A percentile compares a stretch with the other conserved stretches of the same genome.
phyloP scores from a whole-genome alignment of 2,329 filamentous ascomycete species.

The Arthrobotrys iridis region DNA sequence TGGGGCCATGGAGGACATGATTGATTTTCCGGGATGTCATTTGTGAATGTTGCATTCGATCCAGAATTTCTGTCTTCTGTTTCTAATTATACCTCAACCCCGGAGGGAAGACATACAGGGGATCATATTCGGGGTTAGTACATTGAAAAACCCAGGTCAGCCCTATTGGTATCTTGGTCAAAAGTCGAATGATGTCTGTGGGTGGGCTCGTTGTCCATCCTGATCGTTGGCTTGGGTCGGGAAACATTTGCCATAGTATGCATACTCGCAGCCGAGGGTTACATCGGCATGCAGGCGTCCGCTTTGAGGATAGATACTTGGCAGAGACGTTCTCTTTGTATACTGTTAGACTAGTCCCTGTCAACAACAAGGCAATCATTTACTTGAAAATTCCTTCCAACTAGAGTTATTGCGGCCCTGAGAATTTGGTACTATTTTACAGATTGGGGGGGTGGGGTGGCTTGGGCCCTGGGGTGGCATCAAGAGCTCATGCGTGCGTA shows the following conservation, averaged over 20 bases:
- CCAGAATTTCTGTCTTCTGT: slow-evolving; percentile 5
- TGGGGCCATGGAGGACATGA: neutral
- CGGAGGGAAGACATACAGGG: neutral
- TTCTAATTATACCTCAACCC: slow-evolving; percentile 30
- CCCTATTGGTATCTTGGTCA: slow-evolving; percentile 22
- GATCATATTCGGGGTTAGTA: neutral
- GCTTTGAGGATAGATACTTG: slow-evolving; percentile 11
- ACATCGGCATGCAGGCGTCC: slow-evolving; percentile 28
- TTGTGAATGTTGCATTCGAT: slow-evolving; percentile 33
- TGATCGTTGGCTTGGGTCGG: neutral
- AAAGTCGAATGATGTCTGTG: neutral
- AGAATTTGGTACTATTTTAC: neutral
- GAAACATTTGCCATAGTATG: slow-evolving; percentile 23
- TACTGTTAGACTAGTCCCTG: neutral
- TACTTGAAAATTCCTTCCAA: neutral
- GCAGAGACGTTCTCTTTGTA: neutral
- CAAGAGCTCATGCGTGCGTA: slow-evolving; percentile 3
- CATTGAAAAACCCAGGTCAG: neutral
- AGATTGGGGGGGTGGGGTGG: neutral
- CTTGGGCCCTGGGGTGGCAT: neutral
- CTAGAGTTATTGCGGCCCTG: neutral
- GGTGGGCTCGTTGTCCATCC: slow-evolving; percentile 2
- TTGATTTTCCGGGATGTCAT: neutral
- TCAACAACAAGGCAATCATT: too few species aligned
- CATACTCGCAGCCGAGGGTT: slow-evolving; percentile 29